A percentile compares a stretch with the other conserved stretches of the same genome.
Conservation (phyloP, 768 basidiomycete species). For the Udeniomyces megalosporus region DNA sequence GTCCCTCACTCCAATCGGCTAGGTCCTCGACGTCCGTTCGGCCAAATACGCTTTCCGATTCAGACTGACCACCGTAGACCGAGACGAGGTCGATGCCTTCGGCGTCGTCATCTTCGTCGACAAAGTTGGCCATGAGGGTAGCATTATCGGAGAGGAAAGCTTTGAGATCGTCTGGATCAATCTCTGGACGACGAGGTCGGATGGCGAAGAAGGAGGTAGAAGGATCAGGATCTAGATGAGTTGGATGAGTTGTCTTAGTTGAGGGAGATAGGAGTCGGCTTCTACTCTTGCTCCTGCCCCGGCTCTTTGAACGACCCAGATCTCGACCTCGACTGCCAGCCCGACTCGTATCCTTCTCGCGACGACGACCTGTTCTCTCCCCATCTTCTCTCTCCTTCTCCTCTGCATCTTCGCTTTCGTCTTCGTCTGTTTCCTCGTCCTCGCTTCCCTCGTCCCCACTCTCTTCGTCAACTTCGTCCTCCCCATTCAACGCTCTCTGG, state of each 20-base stretch:
- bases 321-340: too few species aligned
- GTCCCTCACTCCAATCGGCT: neutral
- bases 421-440: neutral
- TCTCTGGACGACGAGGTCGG: neutral
- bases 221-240: too few species aligned
- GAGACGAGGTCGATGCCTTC: neutral
- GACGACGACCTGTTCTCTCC: too few species aligned
- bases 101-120: neutral
- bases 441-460: neutral
- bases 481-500: neutral
- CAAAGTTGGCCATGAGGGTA: neutral
- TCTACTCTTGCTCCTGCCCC: neutral
- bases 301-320: too few species aligned
- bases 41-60: neutral
- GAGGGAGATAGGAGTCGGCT: too few species aligned
- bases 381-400: neutral
- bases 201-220: neutral
- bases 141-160: neutral
- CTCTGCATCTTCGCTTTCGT: neutral
- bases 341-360: too few species aligned
- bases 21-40: neutral
- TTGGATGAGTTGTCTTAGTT: too few species aligned
- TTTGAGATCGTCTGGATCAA: neutral
- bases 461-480: neutral
- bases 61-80: neutral